These are phyloP conservation scores for Chaetothyriales sp. DNA, from an alignment of 2,329 filamentous ascomycete genomes.

Conservation along the genomic window DNA sequence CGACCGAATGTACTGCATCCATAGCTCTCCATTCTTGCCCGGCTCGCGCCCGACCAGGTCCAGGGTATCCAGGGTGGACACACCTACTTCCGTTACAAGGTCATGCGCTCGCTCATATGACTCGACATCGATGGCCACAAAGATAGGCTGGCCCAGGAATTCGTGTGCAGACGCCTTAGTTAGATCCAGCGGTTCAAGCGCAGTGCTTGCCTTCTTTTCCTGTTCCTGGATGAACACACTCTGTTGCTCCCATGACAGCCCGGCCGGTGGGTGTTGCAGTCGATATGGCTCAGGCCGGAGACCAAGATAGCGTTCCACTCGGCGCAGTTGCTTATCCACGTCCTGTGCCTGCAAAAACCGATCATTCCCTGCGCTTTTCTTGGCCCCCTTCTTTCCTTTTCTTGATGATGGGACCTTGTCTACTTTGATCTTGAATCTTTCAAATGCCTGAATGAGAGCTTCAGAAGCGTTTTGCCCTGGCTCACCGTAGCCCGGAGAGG, in stretches of 20 bases:
- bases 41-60: constrained; percentile 42
- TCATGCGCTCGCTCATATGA: constrained; percentile 53
- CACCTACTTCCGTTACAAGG: constrained; percentile 69
- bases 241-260: constrained; percentile 17
- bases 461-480: constrained; percentile 17
- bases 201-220: constrained; percentile 15
- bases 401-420: constrained; percentile 35
- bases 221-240: constrained; percentile 16
- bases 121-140: constrained; percentile 72
- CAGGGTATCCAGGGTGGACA: constrained; percentile 63
- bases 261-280: constrained; percentile 6
- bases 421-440: constrained; percentile 40
- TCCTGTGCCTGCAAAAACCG: constrained; percentile 37
- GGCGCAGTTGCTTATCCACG: constrained; percentile 32
- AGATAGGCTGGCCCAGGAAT: constrained; percentile 44
- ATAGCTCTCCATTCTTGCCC: constrained; percentile 46
- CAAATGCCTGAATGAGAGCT: constrained; percentile 21
- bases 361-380: constrained; percentile 32
- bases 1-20: constrained; percentile 51
- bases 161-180: constrained; percentile 31
- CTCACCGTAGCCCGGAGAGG: constrained; percentile 15
- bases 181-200: constrained; percentile 28
- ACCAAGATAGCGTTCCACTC: constrained; percentile 56
- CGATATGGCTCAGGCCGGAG: constrained; percentile 34
- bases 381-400: constrained; percentile 35